Evolutionary conservation across 2,329 filamentous ascomycete species (phyloP), one percentile per base, ranked within the genome.

Genomic region (Arthrobotrys iridis): DNA sequence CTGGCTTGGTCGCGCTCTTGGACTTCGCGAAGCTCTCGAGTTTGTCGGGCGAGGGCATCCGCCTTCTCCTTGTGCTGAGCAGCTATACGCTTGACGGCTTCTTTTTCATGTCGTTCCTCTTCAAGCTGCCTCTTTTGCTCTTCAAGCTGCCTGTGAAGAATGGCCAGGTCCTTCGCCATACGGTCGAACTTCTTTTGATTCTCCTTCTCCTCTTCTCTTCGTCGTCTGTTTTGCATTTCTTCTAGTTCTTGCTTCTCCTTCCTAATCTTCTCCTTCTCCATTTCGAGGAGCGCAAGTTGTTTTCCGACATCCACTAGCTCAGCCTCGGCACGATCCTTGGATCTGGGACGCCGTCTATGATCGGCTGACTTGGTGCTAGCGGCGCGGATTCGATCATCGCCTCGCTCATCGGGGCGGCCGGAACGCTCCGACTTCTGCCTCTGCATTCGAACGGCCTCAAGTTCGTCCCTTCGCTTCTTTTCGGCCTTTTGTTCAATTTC

Each of bases 1-100:
- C 63, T 67, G n/a, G 63, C 63, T n/a, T 75, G 55, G n/a, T 75
- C 71, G 33, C 71, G 71, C 57, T 76, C 72, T 15, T 76, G 58
- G 10, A 52, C 58, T 45, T 76, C 66, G n/a, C 65, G 72, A 18
- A 76, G 64, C 30, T 76, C 66, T 55, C 65, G 15, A 20, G 72
- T 66, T 26, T 76, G 72, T 45, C 66, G 46, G 41, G 37, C 63
- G 24, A 63, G 50, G 10, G 63, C 57, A 43, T 75, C 71, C 13
- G 58, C 71, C 35, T 67, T 59, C 22, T 75, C 71, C 26, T 68
- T 75, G 26, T 75, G 63, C 30, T 75, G 66, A 10, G 58, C 71
- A 11, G 71, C 71, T 30, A 75, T 58, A 4, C 72, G 65, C 50
- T 70, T 70, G 18, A 76, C 58, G 28, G 60, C 41, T 18, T 76